A percentile compares a stretch with the other conserved stretches of the same genome.
phyloP scores from a whole-genome alignment of 441 rosid genomes.

The Aquilaria agallochum region DNA sequence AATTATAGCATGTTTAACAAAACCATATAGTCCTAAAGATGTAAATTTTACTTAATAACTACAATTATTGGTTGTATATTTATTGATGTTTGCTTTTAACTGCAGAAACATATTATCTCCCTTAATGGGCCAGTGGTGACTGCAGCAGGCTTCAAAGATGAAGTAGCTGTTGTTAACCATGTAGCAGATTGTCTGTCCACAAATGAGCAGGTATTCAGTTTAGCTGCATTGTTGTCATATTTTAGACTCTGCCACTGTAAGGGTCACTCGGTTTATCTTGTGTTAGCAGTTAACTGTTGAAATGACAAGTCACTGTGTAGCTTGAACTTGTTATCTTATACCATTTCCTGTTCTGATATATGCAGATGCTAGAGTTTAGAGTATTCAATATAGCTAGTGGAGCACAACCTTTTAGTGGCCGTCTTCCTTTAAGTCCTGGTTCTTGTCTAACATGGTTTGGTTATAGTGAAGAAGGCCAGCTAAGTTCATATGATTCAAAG shows the following conservation, averaged over 20 bases:
- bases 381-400: slow-evolving; percentile 55
- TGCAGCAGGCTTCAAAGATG: slow-evolving; percentile 77
- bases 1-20: too few species aligned
- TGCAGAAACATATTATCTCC: slow-evolving; percentile 81
- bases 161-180: slow-evolving; percentile 83
- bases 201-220: slow-evolving; percentile 63
- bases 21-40: too few species aligned
- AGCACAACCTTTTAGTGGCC: slow-evolving; percentile 53
- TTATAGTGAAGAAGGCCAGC: slow-evolving; percentile 82
- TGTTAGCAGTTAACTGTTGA: not conserved
- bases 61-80: not conserved
- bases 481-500: slow-evolving; percentile 87
- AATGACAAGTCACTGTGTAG: not conserved
- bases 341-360: slow-evolving; percentile 12
- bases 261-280: too few species aligned
- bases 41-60: not conserved
- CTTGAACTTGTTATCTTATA: not conserved
- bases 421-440: slow-evolving; percentile 80
- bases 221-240: not conserved
- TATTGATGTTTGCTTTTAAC: slow-evolving; percentile 2
- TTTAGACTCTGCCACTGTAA: slow-evolving; percentile 4
- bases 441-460: slow-evolving; percentile 83
- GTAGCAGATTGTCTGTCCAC: slow-evolving; percentile 79
- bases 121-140: slow-evolving; percentile 88
- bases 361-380: slow-evolving; percentile 77